Evolutionary conservation across 2,329 filamentous ascomycete genomes (phyloP).

Genomic region (Fusarium agapanthi): DNA sequence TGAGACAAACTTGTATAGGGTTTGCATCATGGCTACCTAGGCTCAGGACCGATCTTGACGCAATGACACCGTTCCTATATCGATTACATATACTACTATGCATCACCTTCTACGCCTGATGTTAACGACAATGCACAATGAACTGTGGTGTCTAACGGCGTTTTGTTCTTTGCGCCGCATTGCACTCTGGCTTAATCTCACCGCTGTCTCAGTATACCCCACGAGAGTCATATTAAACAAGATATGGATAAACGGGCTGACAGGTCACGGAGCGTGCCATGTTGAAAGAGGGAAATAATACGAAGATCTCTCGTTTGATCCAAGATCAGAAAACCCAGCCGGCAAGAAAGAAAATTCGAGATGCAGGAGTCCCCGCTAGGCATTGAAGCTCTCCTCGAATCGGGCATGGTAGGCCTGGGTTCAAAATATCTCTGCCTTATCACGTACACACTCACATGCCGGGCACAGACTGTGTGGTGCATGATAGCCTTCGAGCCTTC

Average conservation of each 20-base stretch:
- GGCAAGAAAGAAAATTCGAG: conserved; percentile 1
- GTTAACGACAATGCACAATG: not conserved
- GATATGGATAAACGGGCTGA: not conserved
- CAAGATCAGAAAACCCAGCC: not conserved
- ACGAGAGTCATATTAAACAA: not conserved
- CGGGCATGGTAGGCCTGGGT: not conserved
- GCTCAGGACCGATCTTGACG: not conserved
- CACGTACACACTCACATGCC: conserved; percentile 22
- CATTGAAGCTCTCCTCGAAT: conserved; percentile 6
- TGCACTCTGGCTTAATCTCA: not conserved
- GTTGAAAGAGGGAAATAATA: not conserved
- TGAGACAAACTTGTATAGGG: not conserved
- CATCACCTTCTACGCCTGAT: not conserved
- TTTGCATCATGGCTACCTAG: not conserved
- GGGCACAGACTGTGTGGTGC: conserved; percentile 4
- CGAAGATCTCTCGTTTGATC: conserved; percentile 7
- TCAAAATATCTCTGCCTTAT: conserved; percentile 31
- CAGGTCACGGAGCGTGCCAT: not conserved
- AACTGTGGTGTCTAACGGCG: not conserved
- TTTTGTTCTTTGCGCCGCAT: conserved; percentile 14
- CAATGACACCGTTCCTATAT: not conserved
- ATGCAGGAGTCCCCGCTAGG: not conserved
- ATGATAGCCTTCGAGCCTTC: conserved; percentile 6
- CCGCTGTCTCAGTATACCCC: conserved; percentile 14
- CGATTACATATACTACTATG: not conserved